A percentile compares a stretch with the other conserved stretches of the same genome.
Evolutionary conservation across 192 early-diverging fungal species (phyloP).

Genomic region (Coemansia sp.): DNA sequence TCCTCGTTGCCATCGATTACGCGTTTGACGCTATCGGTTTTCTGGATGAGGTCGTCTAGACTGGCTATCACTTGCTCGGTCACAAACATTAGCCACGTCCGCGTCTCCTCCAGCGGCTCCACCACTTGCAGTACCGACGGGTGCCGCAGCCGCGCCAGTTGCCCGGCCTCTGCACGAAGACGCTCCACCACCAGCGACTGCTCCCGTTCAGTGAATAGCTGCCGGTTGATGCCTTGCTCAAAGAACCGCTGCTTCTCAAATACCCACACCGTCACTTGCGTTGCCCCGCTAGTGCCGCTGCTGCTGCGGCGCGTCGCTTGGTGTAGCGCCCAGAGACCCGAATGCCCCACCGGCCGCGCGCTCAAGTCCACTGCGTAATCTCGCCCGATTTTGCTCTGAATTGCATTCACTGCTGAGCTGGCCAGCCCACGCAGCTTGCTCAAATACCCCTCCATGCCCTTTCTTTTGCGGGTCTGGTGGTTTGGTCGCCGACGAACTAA

Average conservation of each 20-base stretch:
- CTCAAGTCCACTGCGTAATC: slow-evolving; percentile 37
- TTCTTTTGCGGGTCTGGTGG: not conserved
- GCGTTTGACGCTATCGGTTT: slow-evolving; percentile 21
- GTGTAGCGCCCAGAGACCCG: slow-evolving; percentile 78
- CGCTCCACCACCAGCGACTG: slow-evolving; percentile 59
- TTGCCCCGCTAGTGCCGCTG: slow-evolving; percentile 32
- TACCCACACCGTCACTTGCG: slow-evolving; percentile 68
- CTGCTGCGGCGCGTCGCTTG: slow-evolving; percentile 61
- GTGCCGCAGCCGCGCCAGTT: slow-evolving; percentile 75
- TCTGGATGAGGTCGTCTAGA: slow-evolving; percentile 66
- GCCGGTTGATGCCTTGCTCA: slow-evolving; percentile 56
- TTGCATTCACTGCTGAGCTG: slow-evolving; percentile 42
- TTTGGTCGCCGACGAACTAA: too few species aligned
- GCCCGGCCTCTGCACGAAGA: slow-evolving; percentile 66
- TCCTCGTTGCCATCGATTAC: slow-evolving; percentile 39
- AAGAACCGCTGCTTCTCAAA: slow-evolving; percentile 77
- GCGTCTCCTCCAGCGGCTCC: slow-evolving; percentile 72
- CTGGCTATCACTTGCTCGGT: slow-evolving; percentile 72
- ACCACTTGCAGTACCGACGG: slow-evolving; percentile 76
- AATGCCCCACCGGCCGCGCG: slow-evolving; percentile 4
- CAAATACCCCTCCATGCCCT: slow-evolving; percentile 44
- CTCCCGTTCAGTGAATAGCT: slow-evolving; percentile 52
- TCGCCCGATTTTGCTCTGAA: slow-evolving; percentile 47
- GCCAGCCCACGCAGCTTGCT: slow-evolving; percentile 53
- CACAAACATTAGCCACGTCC: slow-evolving; percentile 70